Conservation (phyloP, 23 red algal species). For the Cyanidium caldarium region DNA sequence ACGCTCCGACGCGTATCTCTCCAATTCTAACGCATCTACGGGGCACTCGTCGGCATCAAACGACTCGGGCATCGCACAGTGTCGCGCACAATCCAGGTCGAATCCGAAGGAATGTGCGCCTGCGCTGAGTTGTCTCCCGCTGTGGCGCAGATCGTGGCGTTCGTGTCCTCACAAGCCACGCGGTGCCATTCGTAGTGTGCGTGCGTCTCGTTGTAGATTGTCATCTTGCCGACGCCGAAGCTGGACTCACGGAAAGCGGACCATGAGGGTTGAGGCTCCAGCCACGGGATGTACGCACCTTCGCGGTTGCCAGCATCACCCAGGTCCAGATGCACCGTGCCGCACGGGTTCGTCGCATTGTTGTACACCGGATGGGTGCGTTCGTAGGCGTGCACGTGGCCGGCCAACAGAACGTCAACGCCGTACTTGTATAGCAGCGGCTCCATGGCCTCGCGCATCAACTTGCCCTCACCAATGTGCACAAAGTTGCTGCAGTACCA, state of each 20-base stretch:
- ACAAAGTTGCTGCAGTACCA: slow-evolving; percentile 10
- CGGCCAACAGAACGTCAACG: not conserved
- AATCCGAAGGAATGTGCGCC: not conserved
- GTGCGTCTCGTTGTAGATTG: slow-evolving; percentile 10
- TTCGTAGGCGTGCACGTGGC: slow-evolving; percentile 1
- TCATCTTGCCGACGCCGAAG: slow-evolving; percentile 2
- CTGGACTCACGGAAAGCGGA: not conserved
- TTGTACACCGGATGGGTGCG: not conserved
- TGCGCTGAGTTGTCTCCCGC: not conserved
- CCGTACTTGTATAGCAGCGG: slow-evolving; percentile 8
- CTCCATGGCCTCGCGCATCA: slow-evolving; percentile 1
- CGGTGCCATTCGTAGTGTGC: slow-evolving; percentile 9
- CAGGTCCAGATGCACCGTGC: not conserved
- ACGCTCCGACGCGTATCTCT: too few species aligned
- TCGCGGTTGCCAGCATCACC: slow-evolving; percentile 1
- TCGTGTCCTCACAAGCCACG: slow-evolving; percentile 4
- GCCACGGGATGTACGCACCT: not conserved
- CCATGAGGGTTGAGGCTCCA: not conserved
- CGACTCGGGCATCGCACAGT: not conserved
- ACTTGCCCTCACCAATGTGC: not conserved
- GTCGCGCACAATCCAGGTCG: not conserved
- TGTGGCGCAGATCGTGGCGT: not conserved
- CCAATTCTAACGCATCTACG: too few species aligned
- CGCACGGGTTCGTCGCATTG: not conserved
- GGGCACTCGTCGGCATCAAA: not conserved